Conservation (phyloP, 2,329 filamentous ascomycete species). For the Neoscytalidium dimidiatum region DNA sequence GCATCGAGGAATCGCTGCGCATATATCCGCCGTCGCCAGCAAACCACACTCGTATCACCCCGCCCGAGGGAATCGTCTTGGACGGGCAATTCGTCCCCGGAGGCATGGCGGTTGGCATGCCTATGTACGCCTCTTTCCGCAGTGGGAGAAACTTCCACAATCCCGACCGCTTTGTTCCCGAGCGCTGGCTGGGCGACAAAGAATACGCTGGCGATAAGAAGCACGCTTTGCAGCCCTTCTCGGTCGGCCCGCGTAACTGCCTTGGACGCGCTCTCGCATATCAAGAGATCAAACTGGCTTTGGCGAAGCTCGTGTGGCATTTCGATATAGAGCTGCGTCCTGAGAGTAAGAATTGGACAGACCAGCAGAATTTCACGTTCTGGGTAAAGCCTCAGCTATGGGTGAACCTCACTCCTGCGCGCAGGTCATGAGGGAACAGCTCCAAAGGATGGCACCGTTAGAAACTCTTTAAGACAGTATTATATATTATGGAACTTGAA, state of each 20-base stretch:
- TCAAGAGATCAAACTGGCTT: background rate
- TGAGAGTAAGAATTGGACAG: background rate
- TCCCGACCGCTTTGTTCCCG: slow-evolving; percentile 38
- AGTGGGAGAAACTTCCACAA: slow-evolving; percentile 29
- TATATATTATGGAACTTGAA: too few species aligned
- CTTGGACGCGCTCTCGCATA: slow-evolving; percentile 30
- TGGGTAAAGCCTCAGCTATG: background rate
- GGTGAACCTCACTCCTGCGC: too few species aligned
- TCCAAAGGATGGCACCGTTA: too few species aligned
- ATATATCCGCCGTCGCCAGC: slow-evolving; percentile 44
- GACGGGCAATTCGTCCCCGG: slow-evolving; percentile 40
- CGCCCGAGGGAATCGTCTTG: slow-evolving; percentile 38
- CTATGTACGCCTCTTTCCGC: slow-evolving; percentile 28
- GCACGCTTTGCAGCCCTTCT: slow-evolving; percentile 45
- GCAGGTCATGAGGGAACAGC: too few species aligned
- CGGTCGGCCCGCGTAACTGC: slow-evolving; percentile 43
- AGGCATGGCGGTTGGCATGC: slow-evolving; percentile 26
- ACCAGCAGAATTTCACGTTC: background rate
- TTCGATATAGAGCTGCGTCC: background rate
- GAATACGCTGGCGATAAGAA: slow-evolving; percentile 31
- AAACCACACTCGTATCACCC: slow-evolving; percentile 35
- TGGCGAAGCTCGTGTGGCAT: background rate
- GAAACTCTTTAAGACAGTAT: too few species aligned
- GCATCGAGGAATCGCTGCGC: slow-evolving; percentile 44
- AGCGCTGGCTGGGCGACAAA: slow-evolving; percentile 40